Evolutionary conservation across 176 grass and related monocot species (phyloP).

Genomic region (Bothriochloa decipiens): DNA sequence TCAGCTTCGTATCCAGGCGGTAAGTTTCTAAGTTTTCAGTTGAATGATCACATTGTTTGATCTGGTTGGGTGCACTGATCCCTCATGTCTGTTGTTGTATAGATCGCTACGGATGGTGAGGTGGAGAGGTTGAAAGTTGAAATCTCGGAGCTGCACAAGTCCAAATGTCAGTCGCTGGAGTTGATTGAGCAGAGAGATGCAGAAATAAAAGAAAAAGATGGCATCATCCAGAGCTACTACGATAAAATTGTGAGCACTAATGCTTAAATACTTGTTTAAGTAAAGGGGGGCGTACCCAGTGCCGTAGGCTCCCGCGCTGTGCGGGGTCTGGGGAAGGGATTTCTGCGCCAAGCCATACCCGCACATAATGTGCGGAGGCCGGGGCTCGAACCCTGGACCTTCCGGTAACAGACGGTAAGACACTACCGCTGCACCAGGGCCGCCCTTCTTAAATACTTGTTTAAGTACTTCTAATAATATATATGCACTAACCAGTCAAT

Average conservation of each 20-base stretch:
- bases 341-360: too few relatives aligned
- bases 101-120: constrained; percentile 92
- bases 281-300: too few relatives aligned
- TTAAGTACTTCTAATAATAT: constrained; percentile 14
- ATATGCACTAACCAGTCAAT: background rate
- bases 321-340: too few relatives aligned
- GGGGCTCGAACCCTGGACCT: too few relatives aligned
- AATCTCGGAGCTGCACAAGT: constrained; percentile 72
- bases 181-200: constrained; percentile 83
- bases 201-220: constrained; percentile 86
- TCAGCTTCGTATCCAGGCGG: constrained; percentile 84
- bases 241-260: constrained; percentile 81
- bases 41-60: background rate
- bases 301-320: too few relatives aligned
- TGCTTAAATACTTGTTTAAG: background rate
- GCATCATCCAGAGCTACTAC: constrained; percentile 76
- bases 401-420: too few relatives aligned
- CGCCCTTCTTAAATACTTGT: background rate
- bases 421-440: too few relatives aligned
- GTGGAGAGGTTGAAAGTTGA: constrained; percentile 71
- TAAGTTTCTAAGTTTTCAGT: constrained; percentile 41
- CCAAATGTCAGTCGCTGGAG: constrained; percentile 73
- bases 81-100: constrained; percentile 24
- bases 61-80: constrained; percentile 31
- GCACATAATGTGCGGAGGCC: too few relatives aligned